phyloP scores from a whole-genome alignment of 140 eudicot species.

The Oenanthe javanica region DNA sequence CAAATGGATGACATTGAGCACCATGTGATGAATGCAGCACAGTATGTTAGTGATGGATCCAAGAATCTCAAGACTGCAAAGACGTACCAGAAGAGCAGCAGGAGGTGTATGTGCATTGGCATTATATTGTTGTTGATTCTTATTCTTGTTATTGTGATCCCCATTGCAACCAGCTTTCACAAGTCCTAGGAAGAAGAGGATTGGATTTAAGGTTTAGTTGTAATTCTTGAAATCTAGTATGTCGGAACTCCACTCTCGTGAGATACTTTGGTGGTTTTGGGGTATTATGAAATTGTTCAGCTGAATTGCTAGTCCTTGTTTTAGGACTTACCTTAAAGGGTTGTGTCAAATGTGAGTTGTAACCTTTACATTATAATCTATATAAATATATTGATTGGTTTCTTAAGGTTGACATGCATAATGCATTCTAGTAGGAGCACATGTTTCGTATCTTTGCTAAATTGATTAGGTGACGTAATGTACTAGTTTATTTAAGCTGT shows the following conservation, averaged over 20 bases:
- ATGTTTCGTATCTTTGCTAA: too few species aligned
- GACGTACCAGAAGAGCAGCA: conserved; percentile 56
- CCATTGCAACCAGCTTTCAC: background rate
- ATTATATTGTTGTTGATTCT: conserved; percentile 54
- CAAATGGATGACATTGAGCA: conserved; percentile 94
- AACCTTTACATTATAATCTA: background rate
- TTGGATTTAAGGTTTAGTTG: background rate
- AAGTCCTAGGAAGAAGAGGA: background rate
- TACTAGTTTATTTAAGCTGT: too few species aligned
- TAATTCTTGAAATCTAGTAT: background rate
- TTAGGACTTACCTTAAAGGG: background rate
- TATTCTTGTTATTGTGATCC: conserved; percentile 33
- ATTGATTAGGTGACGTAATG: too few species aligned
- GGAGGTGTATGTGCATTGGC: conserved; percentile 82
- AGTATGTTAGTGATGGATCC: conserved; percentile 65
- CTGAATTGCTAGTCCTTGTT: background rate
- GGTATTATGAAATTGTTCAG: background rate
- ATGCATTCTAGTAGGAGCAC: background rate
- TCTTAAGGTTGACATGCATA: background rate
- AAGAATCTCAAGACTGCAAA: conserved; percentile 76
- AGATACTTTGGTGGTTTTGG: background rate
- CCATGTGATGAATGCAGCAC: conserved; percentile 77
- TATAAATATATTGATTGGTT: background rate
- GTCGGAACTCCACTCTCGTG: background rate
- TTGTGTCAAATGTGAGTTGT: background rate